A percentile compares a stretch with the other conserved stretches of the same genome.
Conservation (phyloP, 805 yeast genomes). For the Cephaloascus albidus region DNA sequence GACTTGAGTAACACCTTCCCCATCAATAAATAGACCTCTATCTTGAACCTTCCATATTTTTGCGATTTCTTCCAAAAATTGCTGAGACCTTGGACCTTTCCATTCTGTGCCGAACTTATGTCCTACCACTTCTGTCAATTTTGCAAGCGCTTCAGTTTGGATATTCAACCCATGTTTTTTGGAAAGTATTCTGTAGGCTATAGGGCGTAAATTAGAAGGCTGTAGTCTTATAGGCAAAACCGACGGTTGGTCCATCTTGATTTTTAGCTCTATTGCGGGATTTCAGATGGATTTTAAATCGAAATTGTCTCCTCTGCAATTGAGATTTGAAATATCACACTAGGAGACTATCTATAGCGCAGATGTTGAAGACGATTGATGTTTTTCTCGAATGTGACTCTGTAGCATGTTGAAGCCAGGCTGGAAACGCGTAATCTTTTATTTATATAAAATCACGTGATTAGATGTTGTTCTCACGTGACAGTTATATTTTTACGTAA, state of each 20-base stretch:
- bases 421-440: too few relatives aligned
- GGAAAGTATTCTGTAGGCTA: conserved; percentile 83
- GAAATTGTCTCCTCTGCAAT: too few relatives aligned
- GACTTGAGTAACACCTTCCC: conserved; percentile 55
- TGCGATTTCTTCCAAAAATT: conserved; percentile 70
- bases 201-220: conserved; percentile 79
- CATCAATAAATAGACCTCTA: conserved; percentile 78
- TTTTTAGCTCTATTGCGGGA: too few relatives aligned
- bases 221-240: conserved; percentile 69
- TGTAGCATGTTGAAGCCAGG: too few relatives aligned
- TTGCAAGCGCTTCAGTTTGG: conserved; percentile 73
- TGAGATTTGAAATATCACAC: too few relatives aligned
- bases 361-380: too few relatives aligned
- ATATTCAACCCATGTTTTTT: conserved; percentile 89
- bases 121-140: conserved; percentile 70
- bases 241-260: conserved; percentile 21
- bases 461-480: too few relatives aligned
- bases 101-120: conserved; percentile 76
- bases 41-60: conserved; percentile 83
- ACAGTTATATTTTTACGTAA: too few relatives aligned
- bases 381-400: too few relatives aligned
- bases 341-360: too few relatives aligned
- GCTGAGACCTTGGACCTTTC: conserved; percentile 59
- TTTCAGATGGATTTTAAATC: too few relatives aligned
- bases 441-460: too few relatives aligned